Conservation (phyloP, 2,329 filamentous ascomycete genomes). For the Aspergillus fijiensis region DNA sequence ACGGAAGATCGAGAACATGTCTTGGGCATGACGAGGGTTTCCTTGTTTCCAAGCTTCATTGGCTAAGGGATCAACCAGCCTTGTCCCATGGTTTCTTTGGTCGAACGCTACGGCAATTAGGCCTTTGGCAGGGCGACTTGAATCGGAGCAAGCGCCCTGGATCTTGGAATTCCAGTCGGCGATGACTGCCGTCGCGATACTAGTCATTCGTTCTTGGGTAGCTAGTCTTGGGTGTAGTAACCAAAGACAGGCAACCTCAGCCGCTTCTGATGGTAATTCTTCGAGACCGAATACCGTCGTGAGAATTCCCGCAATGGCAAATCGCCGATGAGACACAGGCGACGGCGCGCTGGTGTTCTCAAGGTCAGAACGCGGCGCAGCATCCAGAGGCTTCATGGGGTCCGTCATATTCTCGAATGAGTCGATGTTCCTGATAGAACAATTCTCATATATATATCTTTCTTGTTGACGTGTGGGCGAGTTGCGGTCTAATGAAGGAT, state of each 20-base stretch:
- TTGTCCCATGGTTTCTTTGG: constrained; percentile 84
- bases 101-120: constrained; percentile 85
- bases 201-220: constrained; percentile 70
- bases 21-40: constrained; percentile 78
- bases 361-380: constrained; percentile 20
- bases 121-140: constrained; percentile 47
- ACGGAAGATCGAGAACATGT: constrained; percentile 82
- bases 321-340: constrained; percentile 62
- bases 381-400: constrained; percentile 35
- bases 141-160: constrained; percentile 29
- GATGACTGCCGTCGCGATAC: constrained; percentile 68
- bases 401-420: constrained; percentile 31
- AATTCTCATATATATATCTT: background rate
- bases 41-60: constrained; percentile 79
- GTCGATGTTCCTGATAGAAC: background rate
- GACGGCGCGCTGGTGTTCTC: constrained; percentile 15
- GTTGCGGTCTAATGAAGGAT: background rate
- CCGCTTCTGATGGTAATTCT: constrained; percentile 62
- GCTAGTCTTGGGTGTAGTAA: constrained; percentile 79
- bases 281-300: constrained; percentile 78
- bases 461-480: background rate
- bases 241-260: constrained; percentile 76
- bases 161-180: constrained; percentile 62
- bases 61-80: constrained; percentile 64
- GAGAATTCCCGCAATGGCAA: constrained; percentile 74